Evolutionary conservation across 257 asterid species (phyloP).

Genomic region (Nicotiana paniculata): DNA sequence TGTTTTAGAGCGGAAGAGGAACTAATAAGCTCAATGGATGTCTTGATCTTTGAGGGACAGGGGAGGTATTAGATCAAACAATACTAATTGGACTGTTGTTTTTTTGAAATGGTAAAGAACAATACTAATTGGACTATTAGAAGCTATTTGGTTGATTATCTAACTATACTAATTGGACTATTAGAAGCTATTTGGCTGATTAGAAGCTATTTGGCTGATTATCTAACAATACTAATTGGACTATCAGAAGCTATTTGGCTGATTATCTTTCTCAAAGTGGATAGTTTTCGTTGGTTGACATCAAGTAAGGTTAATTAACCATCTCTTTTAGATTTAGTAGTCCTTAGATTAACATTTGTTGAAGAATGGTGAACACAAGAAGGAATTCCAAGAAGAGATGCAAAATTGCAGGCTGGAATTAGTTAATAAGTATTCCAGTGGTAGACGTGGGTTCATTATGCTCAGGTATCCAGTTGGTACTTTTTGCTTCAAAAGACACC

Average conservation of each 20-base stretch:
- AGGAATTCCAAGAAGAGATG: neutral
- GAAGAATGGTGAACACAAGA: neutral
- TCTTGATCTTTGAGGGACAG: neutral
- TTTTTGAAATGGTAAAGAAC: neutral
- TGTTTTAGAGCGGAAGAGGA: neutral
- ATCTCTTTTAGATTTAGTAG: neutral
- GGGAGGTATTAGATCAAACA: neutral
- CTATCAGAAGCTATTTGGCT: neutral
- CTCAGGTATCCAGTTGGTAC: neutral
- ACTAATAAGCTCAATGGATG: slow-evolving; percentile 4
- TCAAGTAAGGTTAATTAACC: neutral
- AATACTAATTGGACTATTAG: neutral
- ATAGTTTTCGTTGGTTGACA: neutral
- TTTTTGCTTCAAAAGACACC: neutral
- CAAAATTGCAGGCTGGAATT: neutral
- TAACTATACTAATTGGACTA: neutral
- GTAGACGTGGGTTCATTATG: neutral
- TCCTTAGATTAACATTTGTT: neutral
- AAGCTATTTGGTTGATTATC: neutral
- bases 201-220: neutral
- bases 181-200: neutral
- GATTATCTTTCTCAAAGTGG: neutral
- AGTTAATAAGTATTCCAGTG: neutral
- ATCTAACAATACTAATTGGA: neutral
- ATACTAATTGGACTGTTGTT: neutral